These are phyloP conservation scores for Trichoderma sp. DNA, from an alignment of 2,329 filamentous ascomycete species.

Conservation along the genomic window DNA sequence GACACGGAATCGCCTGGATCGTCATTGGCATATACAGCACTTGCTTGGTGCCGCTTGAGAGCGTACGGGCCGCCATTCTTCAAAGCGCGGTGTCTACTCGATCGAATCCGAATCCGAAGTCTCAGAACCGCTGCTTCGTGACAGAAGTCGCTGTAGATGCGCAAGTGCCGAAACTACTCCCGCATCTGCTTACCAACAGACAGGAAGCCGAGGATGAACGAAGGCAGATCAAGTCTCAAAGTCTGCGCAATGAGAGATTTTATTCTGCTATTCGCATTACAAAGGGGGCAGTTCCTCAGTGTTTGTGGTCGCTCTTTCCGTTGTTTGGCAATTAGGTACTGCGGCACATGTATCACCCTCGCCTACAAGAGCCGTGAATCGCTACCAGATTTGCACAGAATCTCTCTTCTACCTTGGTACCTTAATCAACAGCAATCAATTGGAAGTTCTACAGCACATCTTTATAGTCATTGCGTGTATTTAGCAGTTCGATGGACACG, in stretches of 20 bases:
- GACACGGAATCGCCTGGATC: constrained; percentile 23
- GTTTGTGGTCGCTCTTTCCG: constrained; percentile 14
- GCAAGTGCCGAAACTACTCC: not conserved
- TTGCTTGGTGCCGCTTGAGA: constrained; percentile 18
- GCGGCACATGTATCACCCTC: constrained; percentile 3
- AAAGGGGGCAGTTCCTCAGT: not conserved
- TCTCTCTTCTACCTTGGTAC: too few relatives aligned
- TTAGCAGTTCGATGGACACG: not conserved
- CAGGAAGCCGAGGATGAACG: not conserved
- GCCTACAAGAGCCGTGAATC: not conserved
- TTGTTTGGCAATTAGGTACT: constrained; percentile 2
- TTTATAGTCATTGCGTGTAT: not conserved
- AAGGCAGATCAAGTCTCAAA: not conserved
- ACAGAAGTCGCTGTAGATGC: not conserved
- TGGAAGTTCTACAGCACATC: not conserved
- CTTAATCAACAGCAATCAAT: not conserved
- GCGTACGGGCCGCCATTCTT: constrained; percentile 18
- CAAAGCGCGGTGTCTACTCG: not conserved
- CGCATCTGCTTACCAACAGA: not conserved
- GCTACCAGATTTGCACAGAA: not conserved
- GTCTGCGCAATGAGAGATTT: not conserved
- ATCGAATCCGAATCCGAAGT: not conserved
- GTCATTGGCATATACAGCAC: constrained; percentile 28
- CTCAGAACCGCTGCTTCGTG: not conserved
- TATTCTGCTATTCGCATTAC: not conserved